Base-by-base conservation (phyloP, 2,329 filamentous ascomycete species). In the Purpureocillium takamizusanense region DNA sequence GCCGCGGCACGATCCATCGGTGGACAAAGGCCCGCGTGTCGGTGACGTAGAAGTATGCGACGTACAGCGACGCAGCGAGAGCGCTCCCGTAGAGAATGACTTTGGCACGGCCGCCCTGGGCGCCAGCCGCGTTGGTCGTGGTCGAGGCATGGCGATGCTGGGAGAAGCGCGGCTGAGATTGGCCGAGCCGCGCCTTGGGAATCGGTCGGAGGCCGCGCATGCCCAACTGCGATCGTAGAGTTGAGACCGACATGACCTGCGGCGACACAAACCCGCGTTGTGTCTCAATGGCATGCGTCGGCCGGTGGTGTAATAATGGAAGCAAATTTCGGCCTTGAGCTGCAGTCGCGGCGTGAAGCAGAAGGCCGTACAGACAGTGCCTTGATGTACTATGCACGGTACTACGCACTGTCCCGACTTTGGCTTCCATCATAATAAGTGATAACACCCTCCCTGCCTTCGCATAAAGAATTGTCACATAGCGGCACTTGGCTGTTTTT, bases 1-100 rank as follows among this genome's bases (percentile, higher is more conserved):
- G 54, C 0, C 74, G 83, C 2, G 84, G 80, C 12, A 82, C 67
- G 23, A 82, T 60, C 60, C 76, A 86, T 51, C 72, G 74, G 59
- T 89, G 83, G 42, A 81, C 54, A 41, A 78, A 82, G 31, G 83
- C 78, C 44, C 84, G 70, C 7, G 83, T 87, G 56, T 88, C 84
- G 38, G 83, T 87, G n/a, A 68, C 62, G 53, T 87, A 87, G 45
- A 84, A 60, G 57, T 82, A 86, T 32, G 68, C 62, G 33, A 70
- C 62, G 38, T 61, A 67, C 18, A 66, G 50, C 3, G 64, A 54
- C 3, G 63, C 58, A 7, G 62, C 63, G 7, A 72, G 41, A 8
- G 62, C 59, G 23, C 63, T 56, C 35, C 65, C 55, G 43, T 66
- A 66, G 16, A 69, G 43, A 17, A 63, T 43, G 8, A 58, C 53